Conservation (phyloP, 129 eudicot genomes). For the Chrysanthemum makinoi region DNA sequence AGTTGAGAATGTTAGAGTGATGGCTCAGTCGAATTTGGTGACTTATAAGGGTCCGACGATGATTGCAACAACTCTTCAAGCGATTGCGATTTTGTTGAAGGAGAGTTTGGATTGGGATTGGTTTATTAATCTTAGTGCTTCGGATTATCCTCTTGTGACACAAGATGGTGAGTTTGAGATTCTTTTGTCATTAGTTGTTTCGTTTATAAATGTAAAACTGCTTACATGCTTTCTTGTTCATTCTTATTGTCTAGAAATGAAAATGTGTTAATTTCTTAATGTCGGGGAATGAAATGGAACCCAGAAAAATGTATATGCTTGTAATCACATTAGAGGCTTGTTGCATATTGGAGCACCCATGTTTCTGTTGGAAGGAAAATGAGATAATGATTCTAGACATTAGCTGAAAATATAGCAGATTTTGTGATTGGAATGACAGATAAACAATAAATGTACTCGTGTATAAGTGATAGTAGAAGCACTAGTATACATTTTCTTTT, state of each 20-base stretch:
- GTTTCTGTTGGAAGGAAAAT: neutral
- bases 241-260: conserved; percentile 8
- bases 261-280: neutral
- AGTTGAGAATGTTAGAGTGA: conserved; percentile 84
- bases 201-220: neutral
- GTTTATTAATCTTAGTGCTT: conserved; percentile 98
- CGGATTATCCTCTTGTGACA: conserved; percentile 97
- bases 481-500: neutral
- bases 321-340: conserved; percentile 1
- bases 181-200: neutral
- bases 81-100: conserved; percentile 79
- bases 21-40: conserved; percentile 98
- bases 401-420: neutral
- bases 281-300: neutral
- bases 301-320: neutral
- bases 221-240: conserved; percentile 1
- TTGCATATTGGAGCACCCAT: neutral
- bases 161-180: conserved; percentile 84
- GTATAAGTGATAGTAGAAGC: conserved; percentile 1
- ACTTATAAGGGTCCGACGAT: conserved; percentile 97
- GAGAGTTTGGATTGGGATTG: conserved; percentile 70
- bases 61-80: conserved; percentile 97
- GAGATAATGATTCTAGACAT: neutral
- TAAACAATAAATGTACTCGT: neutral
- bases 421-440: neutral